Conservation (phyloP, 2,329 filamentous ascomycete genomes). For the Penicillium sp. region DNA sequence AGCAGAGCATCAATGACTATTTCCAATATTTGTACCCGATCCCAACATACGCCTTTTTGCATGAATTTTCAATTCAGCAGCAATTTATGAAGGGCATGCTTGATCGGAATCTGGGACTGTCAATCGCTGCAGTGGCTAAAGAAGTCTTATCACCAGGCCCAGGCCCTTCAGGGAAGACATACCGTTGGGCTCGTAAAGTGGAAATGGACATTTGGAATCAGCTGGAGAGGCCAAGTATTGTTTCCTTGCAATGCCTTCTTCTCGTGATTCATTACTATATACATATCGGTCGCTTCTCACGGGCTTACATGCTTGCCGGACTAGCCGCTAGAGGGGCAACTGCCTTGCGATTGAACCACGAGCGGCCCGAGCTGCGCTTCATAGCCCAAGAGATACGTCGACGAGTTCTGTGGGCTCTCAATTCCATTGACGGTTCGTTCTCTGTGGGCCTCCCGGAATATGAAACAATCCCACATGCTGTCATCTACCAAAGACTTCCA, state of each 20-base stretch:
- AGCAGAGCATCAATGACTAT: conserved; percentile 1
- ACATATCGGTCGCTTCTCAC: conserved; percentile 7
- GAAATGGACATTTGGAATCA: conserved; percentile 9
- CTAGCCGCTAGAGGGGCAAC: conserved; percentile 10
- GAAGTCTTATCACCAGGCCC: neutral
- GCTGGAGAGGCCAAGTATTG: conserved; percentile 8
- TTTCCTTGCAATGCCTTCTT: conserved; percentile 8
- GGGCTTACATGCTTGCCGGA: conserved; percentile 16
- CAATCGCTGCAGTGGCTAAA: neutral
- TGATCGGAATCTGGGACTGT: conserved; percentile 7
- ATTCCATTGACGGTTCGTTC: conserved; percentile 9
- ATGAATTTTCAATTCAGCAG: conserved; percentile 6
- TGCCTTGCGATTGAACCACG: conserved; percentile 14
- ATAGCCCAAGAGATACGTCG: conserved; percentile 15
- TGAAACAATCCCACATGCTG: conserved; percentile 11
- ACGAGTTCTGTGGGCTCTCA: conserved; percentile 14
- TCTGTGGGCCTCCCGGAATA: conserved; percentile 14
- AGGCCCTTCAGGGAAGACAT: neutral
- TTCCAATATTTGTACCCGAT: conserved; percentile 15
- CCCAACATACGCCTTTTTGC: conserved; percentile 10
- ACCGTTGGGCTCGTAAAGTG: neutral
- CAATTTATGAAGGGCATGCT: neutral
- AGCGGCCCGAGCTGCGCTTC: conserved; percentile 11
- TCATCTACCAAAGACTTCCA: conserved; percentile 14
- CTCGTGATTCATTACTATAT: conserved; percentile 12